Conservation (phyloP, 169 alveolate genomes). For the Plasmodium reichenowi region DNA sequence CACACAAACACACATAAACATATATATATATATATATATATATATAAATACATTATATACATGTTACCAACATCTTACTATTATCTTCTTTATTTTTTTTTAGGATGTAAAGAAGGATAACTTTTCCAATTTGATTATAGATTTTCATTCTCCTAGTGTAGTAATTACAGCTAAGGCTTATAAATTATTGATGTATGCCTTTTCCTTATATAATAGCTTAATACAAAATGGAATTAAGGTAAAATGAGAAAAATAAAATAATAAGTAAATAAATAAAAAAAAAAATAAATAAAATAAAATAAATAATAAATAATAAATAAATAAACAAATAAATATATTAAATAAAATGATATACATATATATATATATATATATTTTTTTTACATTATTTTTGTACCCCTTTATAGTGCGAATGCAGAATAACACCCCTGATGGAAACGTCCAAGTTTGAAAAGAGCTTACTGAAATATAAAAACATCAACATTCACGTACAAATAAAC, state of each 20-base stretch:
- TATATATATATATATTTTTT: not conserved
- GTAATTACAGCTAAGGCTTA: conserved; percentile 72
- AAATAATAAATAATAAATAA: not conserved
- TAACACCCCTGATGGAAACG: conserved; percentile 57
- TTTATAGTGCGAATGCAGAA: conserved; percentile 63
- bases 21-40: not conserved
- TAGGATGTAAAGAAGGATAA: conserved; percentile 18
- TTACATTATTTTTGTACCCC: not conserved
- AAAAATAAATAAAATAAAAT: not conserved
- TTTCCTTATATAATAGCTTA: conserved; percentile 41
- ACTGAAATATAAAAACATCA: conserved; percentile 36
- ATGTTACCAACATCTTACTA: not conserved
- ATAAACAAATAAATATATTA: not conserved
- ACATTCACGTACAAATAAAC: conserved; percentile 65
- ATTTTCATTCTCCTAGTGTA: conserved; percentile 73
- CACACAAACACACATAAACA: not conserved
- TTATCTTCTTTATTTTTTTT: not conserved
- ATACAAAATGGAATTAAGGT: conserved; percentile 62
- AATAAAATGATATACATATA: not conserved
- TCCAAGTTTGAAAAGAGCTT: conserved; percentile 59
- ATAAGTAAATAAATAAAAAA: not conserved
- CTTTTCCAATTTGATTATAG: conserved; percentile 10
- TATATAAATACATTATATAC: not conserved
- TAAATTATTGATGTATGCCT: conserved; percentile 46
- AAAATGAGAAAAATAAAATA: not conserved